Evolutionary conservation across 225 moss, liverwort and hornwort species (phyloP).

Genomic region (Pseudoscleropodium purum): DNA sequence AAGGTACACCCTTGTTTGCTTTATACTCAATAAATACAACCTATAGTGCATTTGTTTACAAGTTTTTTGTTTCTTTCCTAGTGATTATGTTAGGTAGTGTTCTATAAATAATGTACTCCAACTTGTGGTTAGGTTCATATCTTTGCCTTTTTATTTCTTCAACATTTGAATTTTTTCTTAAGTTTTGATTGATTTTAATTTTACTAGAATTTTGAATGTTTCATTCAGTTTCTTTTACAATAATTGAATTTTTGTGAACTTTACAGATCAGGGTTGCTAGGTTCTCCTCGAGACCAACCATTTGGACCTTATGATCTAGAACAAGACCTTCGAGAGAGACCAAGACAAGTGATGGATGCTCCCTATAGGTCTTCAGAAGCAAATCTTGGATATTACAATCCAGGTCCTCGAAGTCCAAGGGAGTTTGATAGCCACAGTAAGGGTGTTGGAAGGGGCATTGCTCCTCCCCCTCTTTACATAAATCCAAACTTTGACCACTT

Average conservation of each 20-base stretch:
- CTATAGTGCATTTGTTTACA: neutral
- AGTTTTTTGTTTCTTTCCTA: neutral
- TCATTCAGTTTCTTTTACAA: neutral
- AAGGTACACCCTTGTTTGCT: neutral
- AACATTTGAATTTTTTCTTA: no score
- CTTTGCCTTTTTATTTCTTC: no score
- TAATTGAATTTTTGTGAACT: neutral
- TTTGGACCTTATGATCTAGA: conserved; percentile 15
- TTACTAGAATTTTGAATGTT: neutral
- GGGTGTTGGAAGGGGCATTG: neutral
- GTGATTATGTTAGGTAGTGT: neutral
- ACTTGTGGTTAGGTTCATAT: neutral
- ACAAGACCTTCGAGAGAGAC: neutral
- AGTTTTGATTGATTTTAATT: neutral
- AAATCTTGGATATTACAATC: neutral
- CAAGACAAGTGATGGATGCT: neutral
- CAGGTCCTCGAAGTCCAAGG: neutral
- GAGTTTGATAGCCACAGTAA: neutral
- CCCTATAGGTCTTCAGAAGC: neutral
- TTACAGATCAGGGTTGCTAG: neutral
- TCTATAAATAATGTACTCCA: neutral
- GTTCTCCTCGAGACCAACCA: neutral
- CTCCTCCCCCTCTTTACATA: neutral
- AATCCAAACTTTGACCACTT: neutral
- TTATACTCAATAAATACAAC: neutral